A percentile compares a stretch with the other conserved stretches of the same genome.
These are phyloP conservation scores for Medicago arabica DNA, from an alignment of 306 rosid genomes.

Conservation along the genomic window DNA sequence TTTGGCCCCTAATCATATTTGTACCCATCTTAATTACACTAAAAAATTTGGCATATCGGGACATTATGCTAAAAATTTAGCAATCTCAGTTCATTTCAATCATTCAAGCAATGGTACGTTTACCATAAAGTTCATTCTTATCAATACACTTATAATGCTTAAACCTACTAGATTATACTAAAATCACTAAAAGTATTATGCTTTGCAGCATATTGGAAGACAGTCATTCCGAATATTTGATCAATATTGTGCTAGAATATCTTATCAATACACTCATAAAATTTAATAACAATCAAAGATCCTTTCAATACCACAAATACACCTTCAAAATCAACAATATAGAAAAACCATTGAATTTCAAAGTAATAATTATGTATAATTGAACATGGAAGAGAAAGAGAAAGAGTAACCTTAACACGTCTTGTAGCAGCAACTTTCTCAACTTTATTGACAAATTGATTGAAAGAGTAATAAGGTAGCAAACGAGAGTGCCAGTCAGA, in stretches of 20 bases:
- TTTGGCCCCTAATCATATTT: no score
- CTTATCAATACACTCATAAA: neutral
- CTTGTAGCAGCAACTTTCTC: slow-evolving; percentile 83
- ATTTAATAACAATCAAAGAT: neutral
- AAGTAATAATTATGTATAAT: no score
- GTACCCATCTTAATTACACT: neutral
- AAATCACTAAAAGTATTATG: neutral
- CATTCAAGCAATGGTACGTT: neutral
- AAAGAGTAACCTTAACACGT: slow-evolving; percentile 80
- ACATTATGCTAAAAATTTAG: no score
- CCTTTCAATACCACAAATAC: neutral
- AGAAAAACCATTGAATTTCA: neutral
- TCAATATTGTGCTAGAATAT: no score
- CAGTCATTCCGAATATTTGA: neutral
- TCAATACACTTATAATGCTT: no score
- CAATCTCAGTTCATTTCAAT: neutral
- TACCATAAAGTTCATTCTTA: no score
- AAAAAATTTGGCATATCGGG: neutral
- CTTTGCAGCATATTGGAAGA: no score
- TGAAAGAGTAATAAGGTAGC: slow-evolving; percentile 81
- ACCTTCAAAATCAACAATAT: slow-evolving; percentile 15
- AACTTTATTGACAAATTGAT: slow-evolving; percentile 78
- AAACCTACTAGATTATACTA: neutral
- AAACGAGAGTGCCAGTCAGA: slow-evolving; percentile 86
- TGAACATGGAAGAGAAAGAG: no score